phyloP scores from a whole-genome alignment of 1,284 basidiomycete genomes.

The Flammula alnicola region DNA sequence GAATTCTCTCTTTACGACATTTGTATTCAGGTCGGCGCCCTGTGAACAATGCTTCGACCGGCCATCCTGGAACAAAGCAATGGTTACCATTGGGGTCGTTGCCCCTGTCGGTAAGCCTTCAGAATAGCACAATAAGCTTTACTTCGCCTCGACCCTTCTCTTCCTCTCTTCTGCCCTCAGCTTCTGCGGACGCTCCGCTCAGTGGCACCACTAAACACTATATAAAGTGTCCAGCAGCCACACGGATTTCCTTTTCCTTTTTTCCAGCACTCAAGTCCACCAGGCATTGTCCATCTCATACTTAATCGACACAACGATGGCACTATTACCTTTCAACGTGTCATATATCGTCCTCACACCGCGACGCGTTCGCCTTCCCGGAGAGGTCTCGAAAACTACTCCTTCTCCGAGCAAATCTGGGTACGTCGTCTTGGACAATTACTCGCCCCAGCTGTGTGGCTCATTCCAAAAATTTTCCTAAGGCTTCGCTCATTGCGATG shows the following conservation, averaged over 20 bases:
- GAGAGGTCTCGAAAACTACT: constrained; percentile 27
- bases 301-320: constrained; percentile 12
- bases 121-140: too few species aligned
- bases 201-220: too few species aligned
- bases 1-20: too few species aligned
- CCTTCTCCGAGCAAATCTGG: constrained; percentile 23
- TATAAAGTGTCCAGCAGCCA: too few species aligned
- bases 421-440: constrained; percentile 16
- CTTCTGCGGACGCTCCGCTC: too few species aligned
- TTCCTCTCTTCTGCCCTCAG: too few species aligned
- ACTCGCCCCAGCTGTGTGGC: not conserved
- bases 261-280: not conserved
- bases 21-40: too few species aligned
- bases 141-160: too few species aligned
- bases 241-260: not conserved
- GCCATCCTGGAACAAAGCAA: too few species aligned
- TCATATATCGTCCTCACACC: constrained; percentile 49
- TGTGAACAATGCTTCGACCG: too few species aligned
- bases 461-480: constrained; percentile 1
- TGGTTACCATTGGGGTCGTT: too few species aligned
- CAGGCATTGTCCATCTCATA: not conserved
- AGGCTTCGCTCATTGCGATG: constrained; percentile 22
- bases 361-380: constrained; percentile 45
- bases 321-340: constrained; percentile 40
- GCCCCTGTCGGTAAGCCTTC: too few species aligned